Conservation (phyloP, 1,139 yeast genomes). For the Candida freyschussii region DNA sequence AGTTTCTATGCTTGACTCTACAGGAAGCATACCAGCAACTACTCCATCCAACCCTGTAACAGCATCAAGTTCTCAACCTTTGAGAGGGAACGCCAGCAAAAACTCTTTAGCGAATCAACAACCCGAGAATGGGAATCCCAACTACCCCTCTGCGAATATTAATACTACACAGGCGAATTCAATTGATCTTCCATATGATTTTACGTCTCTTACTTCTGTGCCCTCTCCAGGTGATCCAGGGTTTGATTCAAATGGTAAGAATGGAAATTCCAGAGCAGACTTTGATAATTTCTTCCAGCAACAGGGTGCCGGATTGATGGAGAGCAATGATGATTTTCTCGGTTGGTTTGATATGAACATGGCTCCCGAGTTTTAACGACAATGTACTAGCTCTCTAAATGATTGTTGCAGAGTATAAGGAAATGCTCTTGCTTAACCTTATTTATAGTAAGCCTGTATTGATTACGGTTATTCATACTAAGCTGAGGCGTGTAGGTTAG, state of each 20-base stretch:
- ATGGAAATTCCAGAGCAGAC: constrained; percentile 12
- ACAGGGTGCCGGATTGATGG: constrained; percentile 74
- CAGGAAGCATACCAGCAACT: constrained; percentile 50
- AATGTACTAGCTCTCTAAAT: too few relatives aligned
- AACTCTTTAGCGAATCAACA: constrained; percentile 7
- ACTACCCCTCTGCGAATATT: too few relatives aligned
- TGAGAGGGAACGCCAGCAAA: constrained; percentile 19
- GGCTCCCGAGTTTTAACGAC: constrained; percentile 57
- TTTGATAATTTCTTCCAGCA: constrained; percentile 57
- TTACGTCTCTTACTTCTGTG: constrained; percentile 2
- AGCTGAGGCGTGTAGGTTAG: too few relatives aligned
- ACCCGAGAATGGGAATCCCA: background rate
- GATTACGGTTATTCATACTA: too few relatives aligned
- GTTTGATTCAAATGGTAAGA: constrained; percentile 6
- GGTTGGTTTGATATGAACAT: constrained; percentile 90
- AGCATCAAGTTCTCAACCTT: constrained; percentile 3
- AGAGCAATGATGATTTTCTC: constrained; percentile 76
- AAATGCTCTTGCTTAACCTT: too few relatives aligned
- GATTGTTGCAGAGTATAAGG: too few relatives aligned
- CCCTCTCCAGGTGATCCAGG: constrained; percentile 9
- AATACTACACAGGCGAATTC: background rate
- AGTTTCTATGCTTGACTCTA: constrained; percentile 71
- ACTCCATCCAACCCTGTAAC: constrained; percentile 3
- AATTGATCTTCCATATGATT: background rate
- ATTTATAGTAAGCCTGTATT: too few relatives aligned